Evolutionary conservation across 164 flowering plant genomes (phyloP).

Genomic region (Magnolia kwangsiensis): DNA sequence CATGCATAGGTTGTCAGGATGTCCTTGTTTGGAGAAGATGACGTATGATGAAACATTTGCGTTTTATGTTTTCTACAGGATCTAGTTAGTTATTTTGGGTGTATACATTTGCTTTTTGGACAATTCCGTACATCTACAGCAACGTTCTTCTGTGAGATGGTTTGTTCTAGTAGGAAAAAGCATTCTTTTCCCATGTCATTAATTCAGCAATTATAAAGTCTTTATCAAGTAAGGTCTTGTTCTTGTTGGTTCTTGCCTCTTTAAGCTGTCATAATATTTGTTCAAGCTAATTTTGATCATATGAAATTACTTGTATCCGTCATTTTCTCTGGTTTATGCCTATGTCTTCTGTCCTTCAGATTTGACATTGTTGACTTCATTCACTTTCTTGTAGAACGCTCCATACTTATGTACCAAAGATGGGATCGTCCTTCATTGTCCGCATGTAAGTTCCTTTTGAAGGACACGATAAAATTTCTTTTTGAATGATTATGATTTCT

Average conservation of each 20-base stretch:
- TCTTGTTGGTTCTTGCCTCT: background rate
- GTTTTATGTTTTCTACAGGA: background rate
- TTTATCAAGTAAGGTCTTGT: background rate
- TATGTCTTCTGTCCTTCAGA: background rate
- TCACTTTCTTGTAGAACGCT: constrained; percentile 50
- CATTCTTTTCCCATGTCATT: background rate
- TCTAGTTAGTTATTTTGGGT: background rate
- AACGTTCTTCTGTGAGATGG: background rate
- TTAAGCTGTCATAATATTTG: background rate
- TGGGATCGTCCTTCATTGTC: constrained; percentile 82
- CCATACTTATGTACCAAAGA: constrained; percentile 92
- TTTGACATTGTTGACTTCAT: background rate
- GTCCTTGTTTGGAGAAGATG: background rate
- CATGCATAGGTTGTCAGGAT: background rate
- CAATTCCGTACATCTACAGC: background rate
- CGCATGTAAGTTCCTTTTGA: constrained; percentile 50
- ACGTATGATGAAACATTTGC: background rate
- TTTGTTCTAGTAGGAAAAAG: background rate
- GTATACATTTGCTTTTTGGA: background rate
- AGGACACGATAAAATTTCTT: background rate
- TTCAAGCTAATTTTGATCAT: background rate
- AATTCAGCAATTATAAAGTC: background rate
- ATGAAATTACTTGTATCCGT: background rate
- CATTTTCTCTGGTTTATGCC: background rate
- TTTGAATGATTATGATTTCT: no score